Evolutionary conservation across 2,329 filamentous ascomycete species (phyloP).

Genomic region (Diaporthe ampelina): DNA sequence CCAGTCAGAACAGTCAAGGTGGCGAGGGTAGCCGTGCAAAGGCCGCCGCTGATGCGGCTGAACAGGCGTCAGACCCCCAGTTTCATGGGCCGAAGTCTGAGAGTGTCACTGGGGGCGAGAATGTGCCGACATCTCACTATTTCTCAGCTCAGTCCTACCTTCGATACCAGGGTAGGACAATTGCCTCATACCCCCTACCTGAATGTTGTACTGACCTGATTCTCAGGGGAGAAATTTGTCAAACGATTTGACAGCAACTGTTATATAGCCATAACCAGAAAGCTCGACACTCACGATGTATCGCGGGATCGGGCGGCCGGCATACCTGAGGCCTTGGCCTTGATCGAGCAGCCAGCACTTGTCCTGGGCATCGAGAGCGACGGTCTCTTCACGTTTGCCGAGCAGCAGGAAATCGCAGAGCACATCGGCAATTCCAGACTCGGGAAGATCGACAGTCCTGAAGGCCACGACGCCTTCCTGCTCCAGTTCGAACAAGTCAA

Average conservation of each 20-base stretch:
- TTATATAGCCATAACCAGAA: conserved; percentile 98
- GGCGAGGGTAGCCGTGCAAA: conserved; percentile 29
- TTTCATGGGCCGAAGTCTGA: conserved; percentile 75
- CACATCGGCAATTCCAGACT: conserved; percentile 83
- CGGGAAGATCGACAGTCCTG: conserved; percentile 90
- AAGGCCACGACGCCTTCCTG: conserved; percentile 96
- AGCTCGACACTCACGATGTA: conserved; percentile 96
- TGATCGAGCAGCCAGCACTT: conserved; percentile 90
- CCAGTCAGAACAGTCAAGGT: conserved; percentile 52
- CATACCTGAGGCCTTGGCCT: conserved; percentile 80
- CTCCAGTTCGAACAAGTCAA: conserved; percentile 99
- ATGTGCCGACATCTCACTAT: conserved; percentile 79
- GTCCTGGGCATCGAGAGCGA: conserved; percentile 96
- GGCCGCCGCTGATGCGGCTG: conserved; percentile 42
- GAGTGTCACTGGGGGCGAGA: conserved; percentile 66
- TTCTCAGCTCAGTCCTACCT: conserved; percentile 99
- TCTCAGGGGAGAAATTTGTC: conserved; percentile 84
- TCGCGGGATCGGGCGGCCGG: conserved; percentile 79
- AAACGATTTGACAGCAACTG: conserved; percentile 98
- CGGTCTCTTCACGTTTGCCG: conserved; percentile 95
- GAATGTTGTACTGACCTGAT: not conserved
- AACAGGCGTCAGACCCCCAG: conserved; percentile 70
- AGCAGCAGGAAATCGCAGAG: conserved; percentile 91
- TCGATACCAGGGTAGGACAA: conserved; percentile 80
- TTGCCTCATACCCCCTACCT: not conserved